These are phyloP conservation scores for Ophiostoma ulmi DNA, from an alignment of 2,329 filamentous ascomycete species.

Conservation along the genomic window DNA sequence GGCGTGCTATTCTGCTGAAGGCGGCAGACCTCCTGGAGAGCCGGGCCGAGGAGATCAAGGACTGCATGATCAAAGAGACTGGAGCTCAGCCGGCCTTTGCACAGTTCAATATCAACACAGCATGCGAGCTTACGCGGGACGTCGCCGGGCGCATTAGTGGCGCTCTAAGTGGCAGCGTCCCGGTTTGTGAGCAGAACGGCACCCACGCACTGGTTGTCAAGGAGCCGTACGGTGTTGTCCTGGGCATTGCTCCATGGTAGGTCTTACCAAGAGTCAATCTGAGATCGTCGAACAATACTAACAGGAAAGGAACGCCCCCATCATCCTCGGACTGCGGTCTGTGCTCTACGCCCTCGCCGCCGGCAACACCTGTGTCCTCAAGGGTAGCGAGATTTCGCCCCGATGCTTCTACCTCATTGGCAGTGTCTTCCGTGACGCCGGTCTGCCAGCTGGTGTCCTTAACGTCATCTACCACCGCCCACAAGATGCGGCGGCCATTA, in stretches of 20 bases:
- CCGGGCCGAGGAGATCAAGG: slow-evolving; percentile 54
- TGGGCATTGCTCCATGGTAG: slow-evolving; percentile 73
- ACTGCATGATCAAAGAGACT: slow-evolving; percentile 54
- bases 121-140: slow-evolving; percentile 35
- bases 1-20: slow-evolving; percentile 65
- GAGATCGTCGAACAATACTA: neutral
- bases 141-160: slow-evolving; percentile 38
- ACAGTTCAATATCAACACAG: slow-evolving; percentile 37
- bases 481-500: slow-evolving; percentile 62
- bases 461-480: slow-evolving; percentile 66
- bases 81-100: slow-evolving; percentile 38
- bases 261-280: neutral
- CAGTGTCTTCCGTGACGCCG: slow-evolving; percentile 64
- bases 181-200: neutral
- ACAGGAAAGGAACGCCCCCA: slow-evolving; percentile 49
- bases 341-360: slow-evolving; percentile 64
- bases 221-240: slow-evolving; percentile 73
- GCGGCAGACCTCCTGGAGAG: slow-evolving; percentile 59
- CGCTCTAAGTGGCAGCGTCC: slow-evolving; percentile 15
- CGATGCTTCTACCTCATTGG: slow-evolving; percentile 59
- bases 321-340: slow-evolving; percentile 49
- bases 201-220: slow-evolving; percentile 57
- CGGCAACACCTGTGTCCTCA: slow-evolving; percentile 72
- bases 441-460: slow-evolving; percentile 67
- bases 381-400: slow-evolving; percentile 64